A percentile compares a stretch with the other conserved stretches of the same genome.
These are phyloP conservation scores for Candida nonsorbophila DNA, from an alignment of 805 yeast species.

Conservation along the genomic window DNA sequence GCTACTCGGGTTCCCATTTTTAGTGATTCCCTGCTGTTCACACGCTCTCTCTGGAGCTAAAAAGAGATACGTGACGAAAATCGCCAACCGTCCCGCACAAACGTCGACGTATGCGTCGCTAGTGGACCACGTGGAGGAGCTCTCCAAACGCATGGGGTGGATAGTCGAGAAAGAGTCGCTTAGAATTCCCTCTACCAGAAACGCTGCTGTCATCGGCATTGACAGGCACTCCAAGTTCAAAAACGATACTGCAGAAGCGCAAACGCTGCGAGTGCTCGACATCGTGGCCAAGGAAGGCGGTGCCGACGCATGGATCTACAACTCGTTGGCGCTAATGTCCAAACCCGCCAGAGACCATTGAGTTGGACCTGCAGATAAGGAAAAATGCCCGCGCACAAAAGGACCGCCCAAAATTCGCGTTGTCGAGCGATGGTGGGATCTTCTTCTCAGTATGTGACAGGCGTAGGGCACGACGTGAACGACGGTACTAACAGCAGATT, in stretches of 20 bases:
- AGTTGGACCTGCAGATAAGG: neutral
- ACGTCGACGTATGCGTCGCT: slow-evolving; percentile 75
- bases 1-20: slow-evolving; percentile 74
- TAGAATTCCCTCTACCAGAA: slow-evolving; percentile 90
- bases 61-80: slow-evolving; percentile 53
- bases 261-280: slow-evolving; percentile 46
- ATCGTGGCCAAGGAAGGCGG: slow-evolving; percentile 77
- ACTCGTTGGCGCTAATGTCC: slow-evolving; percentile 65
- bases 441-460: slow-evolving; percentile 37
- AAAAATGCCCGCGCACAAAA: too few species aligned
- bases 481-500: slow-evolving; percentile 19
- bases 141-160: slow-evolving; percentile 77
- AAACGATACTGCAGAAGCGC: slow-evolving; percentile 23
- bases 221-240: slow-evolving; percentile 14
- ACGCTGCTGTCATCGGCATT: slow-evolving; percentile 81
- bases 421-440: slow-evolving; percentile 44
- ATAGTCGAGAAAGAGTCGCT: slow-evolving; percentile 76
- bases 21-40: slow-evolving; percentile 95
- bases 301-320: slow-evolving; percentile 85
- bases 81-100: slow-evolving; percentile 7
- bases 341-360: slow-evolving; percentile 70
- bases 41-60: slow-evolving; percentile 78
- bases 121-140: slow-evolving; percentile 75
- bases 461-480: too few species aligned
- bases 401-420: too few species aligned